These are phyloP conservation scores for Acanthamoeba lenticulata DNA, from an alignment of 208 protist species.

Conservation along the genomic window DNA sequence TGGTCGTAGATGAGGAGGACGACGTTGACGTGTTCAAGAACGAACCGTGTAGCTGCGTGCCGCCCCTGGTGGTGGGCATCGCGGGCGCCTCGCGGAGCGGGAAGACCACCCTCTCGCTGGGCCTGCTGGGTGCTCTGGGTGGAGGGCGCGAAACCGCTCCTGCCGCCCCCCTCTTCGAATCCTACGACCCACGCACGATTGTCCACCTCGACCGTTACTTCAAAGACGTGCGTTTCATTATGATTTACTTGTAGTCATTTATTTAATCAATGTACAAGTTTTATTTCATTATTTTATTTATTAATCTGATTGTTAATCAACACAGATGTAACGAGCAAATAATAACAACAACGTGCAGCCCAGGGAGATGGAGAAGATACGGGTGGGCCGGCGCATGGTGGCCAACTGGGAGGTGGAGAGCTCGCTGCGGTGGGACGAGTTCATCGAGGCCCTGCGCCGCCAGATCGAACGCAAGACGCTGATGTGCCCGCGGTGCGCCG, in stretches of 20 bases:
- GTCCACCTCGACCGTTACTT: slow-evolving; percentile 32
- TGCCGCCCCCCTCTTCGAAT: neutral
- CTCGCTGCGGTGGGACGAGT: neutral
- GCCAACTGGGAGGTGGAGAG: neutral
- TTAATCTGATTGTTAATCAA: neutral
- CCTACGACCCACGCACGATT: neutral
- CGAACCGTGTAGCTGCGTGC: neutral
- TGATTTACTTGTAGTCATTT: too few species aligned
- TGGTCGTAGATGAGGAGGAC: too few species aligned
- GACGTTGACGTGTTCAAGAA: too few species aligned
- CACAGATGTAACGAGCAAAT: neutral
- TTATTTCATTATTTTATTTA: neutral
- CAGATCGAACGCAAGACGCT: neutral
- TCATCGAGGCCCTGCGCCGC: neutral
- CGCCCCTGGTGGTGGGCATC: neutral
- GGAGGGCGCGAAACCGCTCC: neutral
- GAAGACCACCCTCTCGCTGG: neutral
- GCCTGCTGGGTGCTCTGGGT: neutral
- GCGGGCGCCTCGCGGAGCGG: neutral
- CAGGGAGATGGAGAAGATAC: neutral
- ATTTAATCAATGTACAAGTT: neutral
- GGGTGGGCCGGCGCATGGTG: neutral
- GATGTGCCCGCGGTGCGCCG: neutral
- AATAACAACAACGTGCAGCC: neutral
- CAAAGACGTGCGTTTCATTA: too few species aligned